Conservation (phyloP, 2,329 filamentous ascomycete species). For the Bipolaris victoriae region DNA sequence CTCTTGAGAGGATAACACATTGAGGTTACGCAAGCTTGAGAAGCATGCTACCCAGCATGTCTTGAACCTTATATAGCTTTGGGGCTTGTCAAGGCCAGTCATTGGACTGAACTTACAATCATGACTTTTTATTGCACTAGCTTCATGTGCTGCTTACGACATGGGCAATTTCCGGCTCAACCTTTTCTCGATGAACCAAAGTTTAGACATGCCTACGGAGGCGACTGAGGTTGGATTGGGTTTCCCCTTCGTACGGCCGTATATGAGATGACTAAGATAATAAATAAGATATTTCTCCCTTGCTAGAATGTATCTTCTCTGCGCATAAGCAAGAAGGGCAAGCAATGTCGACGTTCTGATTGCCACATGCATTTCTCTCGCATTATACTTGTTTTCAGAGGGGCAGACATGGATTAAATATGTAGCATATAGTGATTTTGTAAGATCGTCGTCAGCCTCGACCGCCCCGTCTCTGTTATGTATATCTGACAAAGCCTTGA, state of each 20-base stretch:
- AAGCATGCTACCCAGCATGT: background rate
- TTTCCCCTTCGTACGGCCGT: background rate
- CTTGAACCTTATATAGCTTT: background rate
- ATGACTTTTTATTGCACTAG: background rate
- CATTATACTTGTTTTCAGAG: background rate
- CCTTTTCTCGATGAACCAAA: background rate
- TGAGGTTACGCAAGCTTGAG: background rate
- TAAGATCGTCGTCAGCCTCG: background rate
- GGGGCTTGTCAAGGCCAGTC: background rate
- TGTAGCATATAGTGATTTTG: too few species aligned
- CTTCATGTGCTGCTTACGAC: background rate
- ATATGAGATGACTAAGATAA: background rate
- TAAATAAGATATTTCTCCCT: background rate
- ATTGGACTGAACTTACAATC: background rate
- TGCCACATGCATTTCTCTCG: background rate
- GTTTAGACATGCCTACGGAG: background rate
- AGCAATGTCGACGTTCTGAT: background rate
- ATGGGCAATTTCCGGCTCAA: background rate
- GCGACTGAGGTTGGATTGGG: background rate
- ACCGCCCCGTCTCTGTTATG: background rate
- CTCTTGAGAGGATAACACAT: background rate
- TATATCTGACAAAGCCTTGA: conserved; percentile 25
- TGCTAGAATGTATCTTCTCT: background rate
- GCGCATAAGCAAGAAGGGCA: background rate
- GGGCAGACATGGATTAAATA: too few species aligned